Evolutionary conservation across 345 rosid genomes (phyloP), one percentile per base, ranked within the genome.

Genomic region (Noccaea bulbosa): DNA sequence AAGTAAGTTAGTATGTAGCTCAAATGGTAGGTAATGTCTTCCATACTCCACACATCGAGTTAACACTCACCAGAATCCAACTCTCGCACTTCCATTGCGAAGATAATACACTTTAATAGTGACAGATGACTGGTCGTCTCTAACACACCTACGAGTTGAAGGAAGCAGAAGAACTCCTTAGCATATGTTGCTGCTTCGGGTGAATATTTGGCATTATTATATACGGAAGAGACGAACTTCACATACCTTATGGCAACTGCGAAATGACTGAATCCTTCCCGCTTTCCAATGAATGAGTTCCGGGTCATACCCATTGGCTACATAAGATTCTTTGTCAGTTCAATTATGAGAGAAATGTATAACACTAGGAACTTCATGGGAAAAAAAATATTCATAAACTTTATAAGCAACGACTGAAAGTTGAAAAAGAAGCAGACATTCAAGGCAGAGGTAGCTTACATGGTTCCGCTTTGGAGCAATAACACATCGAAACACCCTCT

Each of bases 281-380:
- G 81, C 12, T 94, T 82, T 33, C 87, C 95, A 80, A 88, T 83
- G 82, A 89, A 94, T 57, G 99, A 89, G 75, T 73, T 83, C 58
- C 96, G 83, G 59, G 84, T 62, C 87, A 84, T 83, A 76, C 97
- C 87, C 83, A 83, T 89, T 3, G 99, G 99, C 99, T 94, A 93
- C 46, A 80, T 80, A 80, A 62, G 79, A 82, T 12, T 48, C 9
- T 48, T 22, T 52, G 60, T 82, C 78, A 79, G 79, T 9, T 56
- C 65, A 43, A 61, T 33, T 58, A 60, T 12, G 71, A 51, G 22
- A 48, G 63, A 58, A 41, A 72, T 68, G 45, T 16, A 71, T 8
- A 32, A 64, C 27, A 12, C 49, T 53, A 51, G 54, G 35, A 38
- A 53, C 10, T 65, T 64, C 50, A 16, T 46, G 17, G 61, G 57